Evolutionary conservation across 2,329 filamentous ascomycete species (phyloP), one percentile per base, ranked within the genome.

Genomic region (Parastagonospora avenae): DNA sequence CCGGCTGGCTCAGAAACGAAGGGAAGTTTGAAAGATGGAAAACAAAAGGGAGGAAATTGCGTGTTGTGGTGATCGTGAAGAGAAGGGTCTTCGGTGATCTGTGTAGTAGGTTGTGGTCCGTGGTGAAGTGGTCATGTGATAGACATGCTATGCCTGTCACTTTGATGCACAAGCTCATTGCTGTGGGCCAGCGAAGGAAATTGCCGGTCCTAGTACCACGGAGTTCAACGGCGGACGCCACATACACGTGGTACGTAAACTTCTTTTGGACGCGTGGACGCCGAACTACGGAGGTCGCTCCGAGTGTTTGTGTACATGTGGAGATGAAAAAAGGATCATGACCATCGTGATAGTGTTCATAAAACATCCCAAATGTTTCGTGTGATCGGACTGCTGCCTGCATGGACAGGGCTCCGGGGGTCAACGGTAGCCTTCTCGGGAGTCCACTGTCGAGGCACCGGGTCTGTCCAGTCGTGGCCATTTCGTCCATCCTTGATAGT

Each of bases 291-390:
- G 30, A 32, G 16, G 28, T 41, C n/a, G n/a, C 16, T 35, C 39
- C 24, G 15, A 12, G 11, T 9, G 24, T 8, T 30, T 42, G 27
- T 28, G 12, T 40, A 28, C 10, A 14, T 15, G 8, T 14, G n/a
- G n/a, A 16, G 14, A 16, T 42, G 27, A 42, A 29, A 27, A 28
- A 10, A n/a, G 27, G 28, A 9, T 29, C n/a, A 14, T 9, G 16
- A n/a, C 8, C 31, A 5, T 12, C 19, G 8, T 14, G 36, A 14
- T 24, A 24, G 14, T 19, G 19, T 55, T 81, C 80, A 92, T 73
- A 92, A 77, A 44, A 91, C 79, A 65, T 92, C 89, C 69, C 90
- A 87, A 64, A 93, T 93, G 51, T 87, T 92, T 49, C 89, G 81
- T 44, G 86, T 85, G 54, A 93, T 92, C 2, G 89, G 88, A 50